A percentile compares a stretch with the other conserved stretches of the same genome.
Conservation (phyloP, 2,329 filamentous ascomycete genomes). For the Stagonosporopsis vannaccii region DNA sequence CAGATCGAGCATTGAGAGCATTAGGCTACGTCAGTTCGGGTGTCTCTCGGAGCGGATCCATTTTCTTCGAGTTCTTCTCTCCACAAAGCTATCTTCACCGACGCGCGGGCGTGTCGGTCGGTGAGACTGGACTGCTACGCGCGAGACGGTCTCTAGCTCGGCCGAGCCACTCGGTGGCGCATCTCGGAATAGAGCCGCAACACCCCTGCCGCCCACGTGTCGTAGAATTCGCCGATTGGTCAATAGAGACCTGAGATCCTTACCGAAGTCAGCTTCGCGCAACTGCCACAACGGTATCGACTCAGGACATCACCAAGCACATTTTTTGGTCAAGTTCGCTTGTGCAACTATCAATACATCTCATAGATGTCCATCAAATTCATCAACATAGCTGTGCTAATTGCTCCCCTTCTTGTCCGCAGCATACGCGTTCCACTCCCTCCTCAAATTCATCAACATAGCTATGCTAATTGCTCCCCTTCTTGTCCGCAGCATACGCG, state of each 20-base stretch:
- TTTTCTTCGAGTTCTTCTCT: background rate
- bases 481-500: conserved; percentile 11
- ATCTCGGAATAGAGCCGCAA: conserved; percentile 8
- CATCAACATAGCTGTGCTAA: conserved; percentile 38
- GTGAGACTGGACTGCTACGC: background rate
- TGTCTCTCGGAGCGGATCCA: background rate
- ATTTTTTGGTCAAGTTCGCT: too few species aligned
- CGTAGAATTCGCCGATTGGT: conserved; percentile 33
- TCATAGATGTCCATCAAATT: background rate
- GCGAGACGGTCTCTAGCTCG: background rate
- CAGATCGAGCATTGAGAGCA: background rate
- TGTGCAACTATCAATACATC: too few species aligned
- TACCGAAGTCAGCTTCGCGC: too few species aligned
- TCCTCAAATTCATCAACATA: conserved; percentile 14
- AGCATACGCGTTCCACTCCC: conserved; percentile 22
- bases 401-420: conserved; percentile 42
- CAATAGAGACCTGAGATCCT: background rate
- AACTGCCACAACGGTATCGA: too few species aligned
- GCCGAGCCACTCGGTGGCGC: conserved; percentile 3
- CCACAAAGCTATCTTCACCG: background rate
- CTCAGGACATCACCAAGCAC: too few species aligned
- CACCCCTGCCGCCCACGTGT: background rate
- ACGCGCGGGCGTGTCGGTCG: background rate
- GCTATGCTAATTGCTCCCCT: conserved; percentile 51
- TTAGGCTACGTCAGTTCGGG: conserved; percentile 10